Base-by-base conservation (phyloP, 2,329 filamentous ascomycete genomes). In the Elsinoe arachidis region DNA sequence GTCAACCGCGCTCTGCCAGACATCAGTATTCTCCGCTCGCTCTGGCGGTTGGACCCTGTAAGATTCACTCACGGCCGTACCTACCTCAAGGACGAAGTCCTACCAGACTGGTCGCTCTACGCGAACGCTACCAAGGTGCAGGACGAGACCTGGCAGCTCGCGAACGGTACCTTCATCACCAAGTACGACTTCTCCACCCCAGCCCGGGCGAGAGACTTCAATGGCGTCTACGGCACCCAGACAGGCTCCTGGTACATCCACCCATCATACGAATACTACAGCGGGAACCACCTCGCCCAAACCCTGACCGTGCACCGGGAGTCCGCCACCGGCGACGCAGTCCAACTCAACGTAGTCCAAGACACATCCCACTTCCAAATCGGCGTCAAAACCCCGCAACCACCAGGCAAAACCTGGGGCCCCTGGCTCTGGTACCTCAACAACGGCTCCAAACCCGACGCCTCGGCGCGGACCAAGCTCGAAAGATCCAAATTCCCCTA, bases 261-360 rank as follows among this genome's bases (percentile, higher is more conserved):
- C 26, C 68, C 76, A 2, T 75, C 75, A 1, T 78, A 77, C 55
- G 77, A 80, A 58, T 78, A 79, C 61, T 76, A 73, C 63, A 79
- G 78, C 35, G 77, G 77, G 1, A 71, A 79, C 60, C 76, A 79
- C 58, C 61, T 79, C n/a, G 80, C 79, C 67, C 76, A 80, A 62
- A 58, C 56, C 35, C 23, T 38, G 35, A 52, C 37, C 21, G 53
- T 80, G 2, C 78, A 80, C 59, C 73, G 78, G 3, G 77, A 80
- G 61, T 76, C 72, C 3, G 61, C 68, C 3, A 78, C 76, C 0
- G 77, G 78, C 6, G 78, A 80, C 59, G 72, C 73, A 1, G 77
- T 80, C 2, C 75, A 79, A 60, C 67, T 80, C 33, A 80, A 80
- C 64, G 78, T 80, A n/a, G 49, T 55, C 15, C 56, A 55, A 34